Percentiles rank a stretch among this genome's conserved stretches.
These are phyloP conservation scores for Teunomyces cretensis DNA, from an alignment of 805 yeast species.

Conservation along the genomic window DNA sequence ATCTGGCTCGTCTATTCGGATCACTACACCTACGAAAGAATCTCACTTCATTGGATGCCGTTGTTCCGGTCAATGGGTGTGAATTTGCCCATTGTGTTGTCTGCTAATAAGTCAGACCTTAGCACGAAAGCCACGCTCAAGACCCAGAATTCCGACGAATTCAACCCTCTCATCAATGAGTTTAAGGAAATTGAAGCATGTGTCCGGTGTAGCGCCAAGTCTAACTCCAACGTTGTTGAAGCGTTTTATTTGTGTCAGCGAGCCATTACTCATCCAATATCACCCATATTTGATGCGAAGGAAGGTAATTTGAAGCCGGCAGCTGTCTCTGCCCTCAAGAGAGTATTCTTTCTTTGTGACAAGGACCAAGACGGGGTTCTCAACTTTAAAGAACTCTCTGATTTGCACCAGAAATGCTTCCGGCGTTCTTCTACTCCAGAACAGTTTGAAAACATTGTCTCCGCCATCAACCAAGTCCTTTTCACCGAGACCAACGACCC, in stretches of 20 bases:
- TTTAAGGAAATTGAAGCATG: constrained; percentile 94
- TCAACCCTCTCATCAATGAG: constrained; percentile 81
- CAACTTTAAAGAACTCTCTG: constrained; percentile 66
- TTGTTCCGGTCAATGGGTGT: constrained; percentile 90
- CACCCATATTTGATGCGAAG: constrained; percentile 92
- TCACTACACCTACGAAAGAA: constrained; percentile 90
- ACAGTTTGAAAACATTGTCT: constrained; percentile 39
- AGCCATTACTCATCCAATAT: constrained; percentile 88
- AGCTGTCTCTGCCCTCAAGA: constrained; percentile 69
- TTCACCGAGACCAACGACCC: constrained; percentile 22
- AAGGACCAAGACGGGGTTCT: constrained; percentile 86
- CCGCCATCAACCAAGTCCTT: constrained; percentile 32
- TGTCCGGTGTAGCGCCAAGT: constrained; percentile 81
- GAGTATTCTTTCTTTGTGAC: constrained; percentile 85
- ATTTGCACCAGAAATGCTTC: constrained; percentile 75
- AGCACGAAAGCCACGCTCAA: constrained; percentile 43
- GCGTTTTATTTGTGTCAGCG: constrained; percentile 91
- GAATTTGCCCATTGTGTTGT: constrained; percentile 86
- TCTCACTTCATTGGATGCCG: constrained; percentile 93
- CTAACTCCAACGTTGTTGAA: constrained; percentile 82
- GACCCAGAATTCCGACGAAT: constrained; percentile 63
- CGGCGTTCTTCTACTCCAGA: constrained; percentile 41
- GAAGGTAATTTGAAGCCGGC: constrained; percentile 78
- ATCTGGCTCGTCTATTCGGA: constrained; percentile 94
- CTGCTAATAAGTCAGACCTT: constrained; percentile 77